Base-by-base conservation (phyloP, 2,329 filamentous ascomycete genomes). In the Ascosphaera pollenicola region DNA sequence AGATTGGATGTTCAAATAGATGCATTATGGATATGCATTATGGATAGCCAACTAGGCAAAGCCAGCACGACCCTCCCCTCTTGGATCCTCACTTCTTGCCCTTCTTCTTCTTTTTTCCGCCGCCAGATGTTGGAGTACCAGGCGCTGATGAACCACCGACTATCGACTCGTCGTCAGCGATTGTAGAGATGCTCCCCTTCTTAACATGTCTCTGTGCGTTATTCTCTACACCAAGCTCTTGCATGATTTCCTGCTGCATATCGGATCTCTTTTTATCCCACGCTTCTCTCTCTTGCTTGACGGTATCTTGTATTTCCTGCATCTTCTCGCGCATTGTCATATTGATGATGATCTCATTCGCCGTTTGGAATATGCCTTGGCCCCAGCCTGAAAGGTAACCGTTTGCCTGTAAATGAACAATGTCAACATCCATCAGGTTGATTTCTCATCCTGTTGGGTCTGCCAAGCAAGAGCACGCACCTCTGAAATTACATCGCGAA, bases 291-390 rank as follows among this genome's bases (percentile, higher is more conserved):
- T 95, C 89, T 32, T 73, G 64, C 8, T 70, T 66, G 2, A 74
- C 64, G 51, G 81, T 77, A 19, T 65, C 62, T 49, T 85, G 75
- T 42, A 93, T 73, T 45, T 84, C 78, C 36, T 75, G 70, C 16
- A 93, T 67, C 38, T 76, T 71, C 46, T 76, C 67, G 47, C 83
- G 79, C 51, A 93, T 69, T 36, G 75, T 62, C 34, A 72, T 70
- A 61, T 94, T 94, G 53, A 83, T 78, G 42, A 79, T 75, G 60
- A 98, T 94, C 60, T 98, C 89, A 59, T 92, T 92, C 40, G 89
- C 89, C 36, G 81, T 85, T 59, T 98, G 89, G 70, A 98, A 98
- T 56, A 98, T 95, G 41, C 72, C 74, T 54, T 89, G 77, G 44
- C 89, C 89, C 89, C 89, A 98, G 57, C 78, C 77, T 37, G 81